phyloP scores from a whole-genome alignment of 345 rosid species.

The Brassica incana region DNA sequence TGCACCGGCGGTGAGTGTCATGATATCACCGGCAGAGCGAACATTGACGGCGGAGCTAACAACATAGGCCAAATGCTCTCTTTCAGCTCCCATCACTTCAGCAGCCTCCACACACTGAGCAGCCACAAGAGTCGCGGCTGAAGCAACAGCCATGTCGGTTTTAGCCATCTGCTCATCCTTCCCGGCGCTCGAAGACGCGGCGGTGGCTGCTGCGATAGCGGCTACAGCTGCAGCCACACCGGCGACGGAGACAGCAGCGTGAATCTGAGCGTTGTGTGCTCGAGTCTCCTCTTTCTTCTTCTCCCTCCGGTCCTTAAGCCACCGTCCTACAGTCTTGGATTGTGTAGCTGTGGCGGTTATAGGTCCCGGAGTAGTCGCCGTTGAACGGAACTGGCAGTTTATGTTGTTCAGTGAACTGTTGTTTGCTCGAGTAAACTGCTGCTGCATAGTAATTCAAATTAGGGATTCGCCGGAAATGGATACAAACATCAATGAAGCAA shows the following conservation, averaged over 20 bases:
- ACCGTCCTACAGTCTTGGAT: slow-evolving; percentile 79
- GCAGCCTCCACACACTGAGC: slow-evolving; percentile 93
- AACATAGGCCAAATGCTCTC: slow-evolving; percentile 72
- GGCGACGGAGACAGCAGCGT: slow-evolving; percentile 78
- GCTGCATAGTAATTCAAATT: slow-evolving; percentile 46
- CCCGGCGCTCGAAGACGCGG: slow-evolving; percentile 60
- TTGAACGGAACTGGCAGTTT: slow-evolving; percentile 45
- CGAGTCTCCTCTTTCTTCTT: slow-evolving; percentile 84
- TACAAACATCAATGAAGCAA: not conserved
- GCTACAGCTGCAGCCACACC: slow-evolving; percentile 91
- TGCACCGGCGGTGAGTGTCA: slow-evolving; percentile 89
- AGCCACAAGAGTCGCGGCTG: slow-evolving; percentile 80
- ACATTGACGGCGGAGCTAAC: slow-evolving; percentile 82
- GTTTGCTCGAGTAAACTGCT: slow-evolving; percentile 55
- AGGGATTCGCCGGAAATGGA: slow-evolving; percentile 21
- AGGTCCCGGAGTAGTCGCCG: slow-evolving; percentile 32
- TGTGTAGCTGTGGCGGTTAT: slow-evolving; percentile 44
- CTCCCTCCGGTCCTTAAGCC: slow-evolving; percentile 84
- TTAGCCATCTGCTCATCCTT: slow-evolving; percentile 86
- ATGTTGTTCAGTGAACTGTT: slow-evolving; percentile 39
- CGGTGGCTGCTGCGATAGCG: slow-evolving; percentile 78
- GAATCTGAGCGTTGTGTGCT: slow-evolving; percentile 84
- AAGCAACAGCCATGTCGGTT: slow-evolving; percentile 84
- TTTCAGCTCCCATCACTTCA: slow-evolving; percentile 88
- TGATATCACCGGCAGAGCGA: slow-evolving; percentile 75